Evolutionary conservation across 306 rosid genomes (phyloP).

Genomic region (Adenanthera pavonina): DNA sequence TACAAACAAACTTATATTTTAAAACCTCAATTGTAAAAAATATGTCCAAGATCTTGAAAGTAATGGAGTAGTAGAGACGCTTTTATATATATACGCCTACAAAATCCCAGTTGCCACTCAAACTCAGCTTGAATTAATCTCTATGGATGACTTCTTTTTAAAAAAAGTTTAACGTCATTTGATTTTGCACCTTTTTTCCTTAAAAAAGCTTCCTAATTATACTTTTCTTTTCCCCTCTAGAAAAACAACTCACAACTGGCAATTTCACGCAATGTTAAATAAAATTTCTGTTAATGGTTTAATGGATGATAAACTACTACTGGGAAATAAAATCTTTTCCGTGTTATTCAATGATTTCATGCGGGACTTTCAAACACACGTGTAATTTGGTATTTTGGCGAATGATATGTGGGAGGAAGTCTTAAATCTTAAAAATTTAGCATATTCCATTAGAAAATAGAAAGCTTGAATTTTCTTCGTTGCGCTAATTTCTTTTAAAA

Average conservation of each 20-base stretch:
- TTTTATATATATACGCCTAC: not conserved
- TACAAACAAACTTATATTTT: too few species aligned
- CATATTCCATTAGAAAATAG: not conserved
- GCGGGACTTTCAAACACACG: not conserved
- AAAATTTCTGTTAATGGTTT: not conserved
- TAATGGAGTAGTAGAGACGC: not conserved
- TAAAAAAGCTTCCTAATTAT: not conserved
- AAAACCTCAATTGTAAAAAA: too few species aligned
- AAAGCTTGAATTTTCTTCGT: not conserved
- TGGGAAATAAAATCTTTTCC: not conserved
- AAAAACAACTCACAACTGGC: not conserved
- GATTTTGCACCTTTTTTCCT: not conserved
- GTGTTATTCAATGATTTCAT: not conserved
- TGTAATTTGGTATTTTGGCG: not conserved
- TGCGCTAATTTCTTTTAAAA: not conserved
- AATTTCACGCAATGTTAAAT: not conserved
- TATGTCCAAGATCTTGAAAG: too few species aligned
- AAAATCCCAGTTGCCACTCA: not conserved
- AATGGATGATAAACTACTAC: not conserved
- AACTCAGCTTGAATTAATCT: not conserved
- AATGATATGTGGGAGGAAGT: not conserved
- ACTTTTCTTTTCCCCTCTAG: not conserved
- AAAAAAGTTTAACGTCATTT: not conserved
- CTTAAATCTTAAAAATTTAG: not conserved
- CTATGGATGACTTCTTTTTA: not conserved